These are phyloP conservation scores for Chlorella sp. DNA, from an alignment of 139 green algal genomes.

Conservation along the genomic window DNA sequence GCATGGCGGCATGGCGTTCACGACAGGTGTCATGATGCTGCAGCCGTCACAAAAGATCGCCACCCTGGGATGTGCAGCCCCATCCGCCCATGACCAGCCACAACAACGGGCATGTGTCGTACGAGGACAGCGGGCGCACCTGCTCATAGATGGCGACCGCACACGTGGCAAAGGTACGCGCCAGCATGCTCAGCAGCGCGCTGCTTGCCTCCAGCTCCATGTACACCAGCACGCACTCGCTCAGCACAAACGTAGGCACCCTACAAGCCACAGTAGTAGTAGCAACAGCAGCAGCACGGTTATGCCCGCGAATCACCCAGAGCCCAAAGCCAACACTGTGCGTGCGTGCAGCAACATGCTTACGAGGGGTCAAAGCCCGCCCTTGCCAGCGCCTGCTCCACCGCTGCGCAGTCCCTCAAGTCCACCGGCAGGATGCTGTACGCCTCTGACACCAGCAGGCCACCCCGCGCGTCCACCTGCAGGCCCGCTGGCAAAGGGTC, in stretches of 20 bases:
- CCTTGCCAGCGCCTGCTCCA: conserved; percentile 34
- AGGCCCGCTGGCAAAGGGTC: not conserved
- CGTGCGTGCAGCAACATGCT: not conserved
- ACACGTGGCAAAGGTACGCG: conserved; percentile 26
- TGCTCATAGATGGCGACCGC: conserved; percentile 75
- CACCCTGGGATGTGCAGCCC: too few relatives aligned
- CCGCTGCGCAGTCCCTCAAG: conserved; percentile 37
- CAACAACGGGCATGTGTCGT: too few relatives aligned
- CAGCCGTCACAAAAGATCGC: too few relatives aligned
- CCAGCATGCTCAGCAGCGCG: conserved; percentile 48
- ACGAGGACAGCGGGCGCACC: too few relatives aligned
- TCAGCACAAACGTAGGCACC: conserved; percentile 56
- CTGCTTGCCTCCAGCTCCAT: conserved; percentile 55
- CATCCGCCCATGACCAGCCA: too few relatives aligned
- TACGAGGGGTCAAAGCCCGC: conserved; percentile 48
- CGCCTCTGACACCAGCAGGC: not conserved
- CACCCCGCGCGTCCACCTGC: not conserved
- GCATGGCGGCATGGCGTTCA: too few relatives aligned
- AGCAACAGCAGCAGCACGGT: not conserved
- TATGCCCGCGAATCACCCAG: not conserved
- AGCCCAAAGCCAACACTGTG: not conserved
- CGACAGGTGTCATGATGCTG: too few relatives aligned
- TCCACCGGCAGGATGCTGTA: conserved; percentile 70
- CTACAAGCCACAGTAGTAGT: conserved; percentile 7
- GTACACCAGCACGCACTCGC: conserved; percentile 89